Conservation (phyloP, 352 stramenopile species). For the Phytophthora meadii region DNA sequence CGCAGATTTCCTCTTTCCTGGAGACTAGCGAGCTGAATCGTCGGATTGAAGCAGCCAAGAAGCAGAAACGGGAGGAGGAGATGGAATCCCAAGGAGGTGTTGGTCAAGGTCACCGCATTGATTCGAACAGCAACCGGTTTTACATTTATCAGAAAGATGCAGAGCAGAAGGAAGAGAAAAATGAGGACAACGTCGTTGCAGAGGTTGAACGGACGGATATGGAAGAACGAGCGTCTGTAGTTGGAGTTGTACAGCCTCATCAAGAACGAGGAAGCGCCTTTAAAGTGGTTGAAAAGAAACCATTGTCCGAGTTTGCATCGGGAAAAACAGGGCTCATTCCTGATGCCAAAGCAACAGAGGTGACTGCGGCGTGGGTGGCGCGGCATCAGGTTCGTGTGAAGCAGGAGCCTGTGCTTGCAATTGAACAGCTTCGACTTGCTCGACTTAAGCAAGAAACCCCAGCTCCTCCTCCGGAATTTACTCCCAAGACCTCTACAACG, state of each 20-base stretch:
- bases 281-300: constrained; percentile 30
- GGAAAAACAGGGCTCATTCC: constrained; percentile 13
- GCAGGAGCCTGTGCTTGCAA: constrained; percentile 53
- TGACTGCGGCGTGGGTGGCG: constrained; percentile 41
- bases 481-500: background rate
- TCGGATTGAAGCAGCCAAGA: constrained; percentile 63
- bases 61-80: constrained; percentile 62
- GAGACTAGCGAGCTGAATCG: constrained; percentile 92
- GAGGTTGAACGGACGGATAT: constrained; percentile 27
- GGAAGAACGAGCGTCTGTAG: constrained; percentile 16
- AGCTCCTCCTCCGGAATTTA: background rate
- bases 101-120: constrained; percentile 71
- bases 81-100: constrained; percentile 44
- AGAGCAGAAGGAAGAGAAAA: constrained; percentile 18
- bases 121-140: constrained; percentile 77
- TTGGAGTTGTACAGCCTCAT: constrained; percentile 8
- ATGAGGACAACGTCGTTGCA: constrained; percentile 40
- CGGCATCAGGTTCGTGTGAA: constrained; percentile 50
- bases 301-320: constrained; percentile 22
- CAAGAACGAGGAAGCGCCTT: constrained; percentile 40
- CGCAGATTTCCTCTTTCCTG: constrained; percentile 96
- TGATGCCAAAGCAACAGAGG: constrained; percentile 24
- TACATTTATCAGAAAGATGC: constrained; percentile 72
- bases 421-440: constrained; percentile 44
- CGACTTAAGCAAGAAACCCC: constrained; percentile 28